Evolutionary conservation across 331 rosid species (phyloP), one percentile per base, ranked within the genome.

Genomic region (Quercus tomentella): DNA sequence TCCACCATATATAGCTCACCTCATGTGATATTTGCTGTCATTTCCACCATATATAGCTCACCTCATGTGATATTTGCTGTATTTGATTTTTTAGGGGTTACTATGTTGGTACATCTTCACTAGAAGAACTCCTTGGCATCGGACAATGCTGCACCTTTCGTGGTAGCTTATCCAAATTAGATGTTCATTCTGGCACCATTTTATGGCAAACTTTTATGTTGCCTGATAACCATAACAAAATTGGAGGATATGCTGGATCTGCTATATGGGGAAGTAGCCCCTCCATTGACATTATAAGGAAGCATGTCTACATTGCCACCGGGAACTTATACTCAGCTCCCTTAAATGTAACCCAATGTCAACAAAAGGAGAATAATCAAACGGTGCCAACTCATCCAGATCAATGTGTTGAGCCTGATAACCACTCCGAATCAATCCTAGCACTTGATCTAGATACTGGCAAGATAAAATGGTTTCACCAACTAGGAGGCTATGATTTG

Each of bases 321-420:
- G 89, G 96, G 4, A 92, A 89, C 86, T 74, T 86, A 0, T 90
- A 90, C 65, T 79, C 88, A 3, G 91, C 90, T 21, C 97, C 90
- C 1, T 51, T 17, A 2, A 79, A 7, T 23, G 70, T 88, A 4
- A 43, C 8, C 3, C 55, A 89, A 52, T 91, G 94, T 65, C 91
- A 86, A 51, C 86, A 87, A 61, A 79, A 22, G 72, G 81, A 89
- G 72, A 72, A 83, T 4, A 88, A 91, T 56, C 86, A 18, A 73
- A 87, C 93, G 0, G 4, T 26, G 0, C 92, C 90, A 3, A 49
- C 83, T 43, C 43, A 80, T 1, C 81, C 82, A 1, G 89, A 88
- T 3, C 30, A 76, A 63, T 92, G 96, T 72, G 2, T 91, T 72
- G 96, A 91, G 78, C 87, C 90, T 0, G 89, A 89, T 0, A 85